These are phyloP conservation scores for Yamadazyma aaseri DNA, from an alignment of 1,139 yeast species.

Conservation along the genomic window DNA sequence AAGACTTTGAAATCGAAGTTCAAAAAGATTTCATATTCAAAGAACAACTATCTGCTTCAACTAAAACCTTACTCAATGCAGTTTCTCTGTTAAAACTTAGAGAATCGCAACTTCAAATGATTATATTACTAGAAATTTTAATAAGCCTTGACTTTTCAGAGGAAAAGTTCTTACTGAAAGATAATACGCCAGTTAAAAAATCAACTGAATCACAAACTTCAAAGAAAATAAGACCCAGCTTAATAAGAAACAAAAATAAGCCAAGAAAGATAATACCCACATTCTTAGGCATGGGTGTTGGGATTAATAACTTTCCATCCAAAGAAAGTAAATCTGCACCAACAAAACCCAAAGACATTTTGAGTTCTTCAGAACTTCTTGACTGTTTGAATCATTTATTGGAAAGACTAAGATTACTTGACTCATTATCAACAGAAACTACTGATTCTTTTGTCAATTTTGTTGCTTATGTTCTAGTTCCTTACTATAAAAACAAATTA, in stretches of 20 bases:
- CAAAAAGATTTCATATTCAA: conserved; percentile 21
- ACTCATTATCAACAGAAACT: conserved; percentile 40
- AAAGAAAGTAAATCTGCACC: neutral
- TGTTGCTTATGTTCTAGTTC: conserved; percentile 52
- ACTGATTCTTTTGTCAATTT: conserved; percentile 44
- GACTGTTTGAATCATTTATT: conserved; percentile 40
- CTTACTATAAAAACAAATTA: conserved; percentile 49
- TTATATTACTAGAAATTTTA: conserved; percentile 52
- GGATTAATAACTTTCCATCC: conserved; percentile 1
- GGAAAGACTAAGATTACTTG: conserved; percentile 58
- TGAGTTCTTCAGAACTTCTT: conserved; percentile 5
- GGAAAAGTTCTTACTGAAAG: conserved; percentile 26
- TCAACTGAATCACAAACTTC: conserved; percentile 13
- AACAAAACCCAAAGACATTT: neutral
- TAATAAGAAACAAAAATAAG: conserved; percentile 36
- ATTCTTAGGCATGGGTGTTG: conserved; percentile 41
- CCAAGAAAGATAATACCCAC: conserved; percentile 37
- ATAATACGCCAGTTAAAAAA: conserved; percentile 3
- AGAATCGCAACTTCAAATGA: conserved; percentile 67
- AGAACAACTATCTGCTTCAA: conserved; percentile 9
- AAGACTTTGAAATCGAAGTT: conserved; percentile 15
- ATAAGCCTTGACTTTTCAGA: conserved; percentile 26
- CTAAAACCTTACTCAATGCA: conserved; percentile 14
- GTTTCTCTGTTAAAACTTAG: conserved; percentile 51
- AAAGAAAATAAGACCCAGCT: conserved; percentile 24